phyloP scores from a whole-genome alignment of 2,329 filamentous ascomycete genomes.

The Aspergillus ruber region DNA sequence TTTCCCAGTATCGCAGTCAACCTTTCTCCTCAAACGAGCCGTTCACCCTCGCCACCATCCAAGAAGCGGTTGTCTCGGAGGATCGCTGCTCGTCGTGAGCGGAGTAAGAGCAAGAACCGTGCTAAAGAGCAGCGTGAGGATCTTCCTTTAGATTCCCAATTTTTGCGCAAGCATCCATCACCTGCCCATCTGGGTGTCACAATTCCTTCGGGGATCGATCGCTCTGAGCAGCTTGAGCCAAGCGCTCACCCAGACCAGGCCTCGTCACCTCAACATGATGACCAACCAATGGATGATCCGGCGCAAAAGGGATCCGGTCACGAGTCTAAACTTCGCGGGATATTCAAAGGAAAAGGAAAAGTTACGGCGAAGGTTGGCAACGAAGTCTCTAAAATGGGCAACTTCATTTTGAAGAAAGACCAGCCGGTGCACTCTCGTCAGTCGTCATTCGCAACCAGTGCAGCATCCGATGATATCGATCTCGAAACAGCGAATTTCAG shows the following conservation, averaged over 20 bases:
- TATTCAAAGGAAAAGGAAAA: constrained; percentile 66
- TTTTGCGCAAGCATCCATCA: constrained; percentile 10
- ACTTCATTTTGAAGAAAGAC: constrained; percentile 56
- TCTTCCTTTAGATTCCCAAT: constrained; percentile 11
- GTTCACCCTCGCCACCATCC: constrained; percentile 59
- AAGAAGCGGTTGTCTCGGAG: constrained; percentile 49
- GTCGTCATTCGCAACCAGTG: constrained; percentile 40
- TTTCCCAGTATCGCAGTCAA: constrained; percentile 58
- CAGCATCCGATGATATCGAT: constrained; percentile 37
- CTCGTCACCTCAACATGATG: constrained; percentile 19
- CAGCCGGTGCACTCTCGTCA: constrained; percentile 35
- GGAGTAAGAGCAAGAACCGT: constrained; percentile 32
- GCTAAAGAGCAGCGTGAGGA: constrained; percentile 31
- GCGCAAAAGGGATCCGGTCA: constrained; percentile 23
- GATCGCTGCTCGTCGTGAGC: constrained; percentile 34
- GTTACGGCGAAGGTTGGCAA: constrained; percentile 67
- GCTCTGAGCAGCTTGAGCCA: constrained; percentile 18
- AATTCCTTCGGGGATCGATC: constrained; percentile 6
- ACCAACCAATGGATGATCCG: constrained; percentile 19
- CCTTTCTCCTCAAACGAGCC: constrained; percentile 57
- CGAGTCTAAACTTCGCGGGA: constrained; percentile 60
- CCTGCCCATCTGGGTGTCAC: constrained; percentile 7
- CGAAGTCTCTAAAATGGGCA: constrained; percentile 57
- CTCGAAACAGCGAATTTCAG: constrained; percentile 28
- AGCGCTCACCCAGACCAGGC: constrained; percentile 22